Percentiles rank a stretch among this genome's conserved stretches.
Conservation (phyloP, 768 basidiomycete species). For the Lentinula lateritia region DNA sequence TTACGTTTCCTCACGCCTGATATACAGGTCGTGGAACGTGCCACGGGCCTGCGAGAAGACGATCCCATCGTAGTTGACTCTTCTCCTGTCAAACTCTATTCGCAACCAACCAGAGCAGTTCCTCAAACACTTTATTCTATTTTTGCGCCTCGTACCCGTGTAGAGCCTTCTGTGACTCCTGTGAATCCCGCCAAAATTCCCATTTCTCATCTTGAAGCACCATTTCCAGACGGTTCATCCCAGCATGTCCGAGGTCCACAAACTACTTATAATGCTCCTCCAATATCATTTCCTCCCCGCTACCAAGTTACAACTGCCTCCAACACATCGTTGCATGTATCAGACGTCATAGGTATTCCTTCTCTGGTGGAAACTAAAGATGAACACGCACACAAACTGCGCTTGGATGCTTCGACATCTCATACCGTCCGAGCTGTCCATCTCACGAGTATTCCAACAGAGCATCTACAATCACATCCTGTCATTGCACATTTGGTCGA, state of each 20-base stretch:
- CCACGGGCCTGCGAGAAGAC: conserved; percentile 26
- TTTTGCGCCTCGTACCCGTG: conserved; percentile 30
- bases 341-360: neutral
- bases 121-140: conserved; percentile 37
- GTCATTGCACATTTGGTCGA: conserved; percentile 38
- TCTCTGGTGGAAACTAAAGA: too few relatives aligned
- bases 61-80: conserved; percentile 38
- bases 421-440: neutral
- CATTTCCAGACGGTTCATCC: conserved; percentile 42
- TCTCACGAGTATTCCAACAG: conserved; percentile 22
- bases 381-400: neutral
- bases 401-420: neutral
- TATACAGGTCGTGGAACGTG: neutral
- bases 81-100: conserved; percentile 27
- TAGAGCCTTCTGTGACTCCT: neutral
- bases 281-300: conserved; percentile 2
- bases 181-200: neutral
- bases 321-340: neutral
- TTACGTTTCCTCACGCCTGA: neutral
- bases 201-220: conserved; percentile 17
- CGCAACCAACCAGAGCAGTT: conserved; percentile 4
- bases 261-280: conserved; percentile 23
- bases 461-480: conserved; percentile 38
- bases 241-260: conserved; percentile 65
- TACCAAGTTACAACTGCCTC: neutral